Conservation (phyloP, 805 yeast genomes). For the Metschnikowia sp. region DNA sequence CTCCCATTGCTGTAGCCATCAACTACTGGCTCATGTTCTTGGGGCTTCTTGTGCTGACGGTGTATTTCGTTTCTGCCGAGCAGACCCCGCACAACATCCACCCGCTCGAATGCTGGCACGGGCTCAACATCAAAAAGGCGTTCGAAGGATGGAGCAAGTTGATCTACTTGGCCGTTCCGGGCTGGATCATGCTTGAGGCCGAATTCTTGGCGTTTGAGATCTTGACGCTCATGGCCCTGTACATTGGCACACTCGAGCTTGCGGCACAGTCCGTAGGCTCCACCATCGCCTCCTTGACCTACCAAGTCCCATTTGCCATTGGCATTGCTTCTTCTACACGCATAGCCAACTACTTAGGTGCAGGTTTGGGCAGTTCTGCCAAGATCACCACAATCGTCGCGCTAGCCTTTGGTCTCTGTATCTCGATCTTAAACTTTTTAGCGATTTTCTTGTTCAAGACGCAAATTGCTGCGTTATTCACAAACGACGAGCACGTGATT, state of each 20-base stretch:
- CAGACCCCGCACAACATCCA: slow-evolving; percentile 45
- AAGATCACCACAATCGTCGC: slow-evolving; percentile 36
- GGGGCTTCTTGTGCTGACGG: slow-evolving; percentile 38
- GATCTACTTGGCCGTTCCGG: slow-evolving; percentile 48
- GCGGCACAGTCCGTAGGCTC: slow-evolving; percentile 52
- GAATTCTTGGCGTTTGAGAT: slow-evolving; percentile 59
- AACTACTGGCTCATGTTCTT: slow-evolving; percentile 56
- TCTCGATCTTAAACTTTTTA: slow-evolving; percentile 32
- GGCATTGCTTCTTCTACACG: slow-evolving; percentile 58
- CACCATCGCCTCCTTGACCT: slow-evolving; percentile 41
- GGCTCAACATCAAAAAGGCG: slow-evolving; percentile 37
- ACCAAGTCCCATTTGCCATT: slow-evolving; percentile 57
- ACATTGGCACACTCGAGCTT: slow-evolving; percentile 49
- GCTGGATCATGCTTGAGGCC: slow-evolving; percentile 56
- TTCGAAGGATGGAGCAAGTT: slow-evolving; percentile 46
- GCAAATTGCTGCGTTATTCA: slow-evolving; percentile 46
- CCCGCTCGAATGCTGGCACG: slow-evolving; percentile 51
- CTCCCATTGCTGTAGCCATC: slow-evolving; percentile 56
- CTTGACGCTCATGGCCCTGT: slow-evolving; percentile 51
- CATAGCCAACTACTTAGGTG: slow-evolving; percentile 55
- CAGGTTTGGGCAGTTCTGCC: slow-evolving; percentile 37
- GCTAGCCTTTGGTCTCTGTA: slow-evolving; percentile 32
- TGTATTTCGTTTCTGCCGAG: slow-evolving; percentile 33
- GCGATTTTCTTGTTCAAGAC: slow-evolving; percentile 30
- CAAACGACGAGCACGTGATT: slow-evolving; percentile 58